Conservation (phyloP, 306 rosid species). For the Trifolium repens region DNA sequence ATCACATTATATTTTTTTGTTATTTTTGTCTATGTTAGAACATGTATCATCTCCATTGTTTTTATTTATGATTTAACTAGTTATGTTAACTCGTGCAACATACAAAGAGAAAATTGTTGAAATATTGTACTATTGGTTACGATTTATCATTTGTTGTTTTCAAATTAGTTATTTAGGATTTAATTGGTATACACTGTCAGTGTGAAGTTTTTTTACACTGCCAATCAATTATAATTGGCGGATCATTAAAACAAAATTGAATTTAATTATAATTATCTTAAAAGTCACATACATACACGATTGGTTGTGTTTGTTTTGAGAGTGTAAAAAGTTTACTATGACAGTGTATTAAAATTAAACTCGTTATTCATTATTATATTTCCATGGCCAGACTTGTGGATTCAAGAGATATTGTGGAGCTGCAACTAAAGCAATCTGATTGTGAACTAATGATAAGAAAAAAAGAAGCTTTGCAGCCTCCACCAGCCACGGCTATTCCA, state of each 20-base stretch:
- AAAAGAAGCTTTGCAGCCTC: slow-evolving; percentile 77
- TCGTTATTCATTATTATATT: slow-evolving; percentile 3
- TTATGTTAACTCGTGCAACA: neutral
- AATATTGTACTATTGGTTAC: neutral
- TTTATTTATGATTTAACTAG: slow-evolving; percentile 15
- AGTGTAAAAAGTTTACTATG: neutral
- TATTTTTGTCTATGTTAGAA: slow-evolving; percentile 11
- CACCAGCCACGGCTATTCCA: slow-evolving; percentile 45
- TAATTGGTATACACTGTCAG: neutral
- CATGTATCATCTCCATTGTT: neutral
- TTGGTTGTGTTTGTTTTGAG: neutral
- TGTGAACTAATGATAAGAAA: slow-evolving; percentile 79
- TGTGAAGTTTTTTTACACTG: neutral
- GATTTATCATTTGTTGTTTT: neutral
- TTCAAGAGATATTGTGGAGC: slow-evolving; percentile 92
- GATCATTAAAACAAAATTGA: neutral
- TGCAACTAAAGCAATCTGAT: slow-evolving; percentile 81
- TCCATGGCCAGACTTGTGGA: slow-evolving; percentile 78
- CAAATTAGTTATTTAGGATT: neutral
- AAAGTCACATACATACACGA: neutral
- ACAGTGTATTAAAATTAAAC: neutral
- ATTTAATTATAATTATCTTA: neutral
- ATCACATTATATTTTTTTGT: neutral
- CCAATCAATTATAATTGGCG: neutral
- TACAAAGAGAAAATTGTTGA: neutral